Evolutionary conservation across 2,329 filamentous ascomycete species (phyloP), one percentile per base, ranked within the genome.

Genomic region (Xylariomycetidae sp.): DNA sequence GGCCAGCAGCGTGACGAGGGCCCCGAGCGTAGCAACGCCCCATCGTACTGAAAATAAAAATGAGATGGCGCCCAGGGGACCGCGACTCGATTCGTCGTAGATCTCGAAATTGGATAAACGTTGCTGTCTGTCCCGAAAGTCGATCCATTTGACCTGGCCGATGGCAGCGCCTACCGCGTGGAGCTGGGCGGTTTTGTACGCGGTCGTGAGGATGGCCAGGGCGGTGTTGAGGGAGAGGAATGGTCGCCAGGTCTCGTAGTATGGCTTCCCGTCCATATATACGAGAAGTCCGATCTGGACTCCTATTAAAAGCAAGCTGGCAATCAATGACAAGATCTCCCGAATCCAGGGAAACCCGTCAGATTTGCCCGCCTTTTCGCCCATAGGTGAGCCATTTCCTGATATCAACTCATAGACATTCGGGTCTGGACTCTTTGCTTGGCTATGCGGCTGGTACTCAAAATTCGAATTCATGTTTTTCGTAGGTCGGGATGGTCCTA

Each of bases 1-100:
- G 15, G 32, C 29, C 8, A 35, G 15, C 15, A 41, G 10, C 13
- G 31, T 24, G 19, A 38, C 14, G 13, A 41, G 19, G 2, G 39
- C 35, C n/a, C 39, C 39, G 4, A 41, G 13, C 3, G 39, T 41
- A 8, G 32, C 39, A 14, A 41, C 13, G 9, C 35, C 33, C 35
- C 32, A 35, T 31, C 17, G 37, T 6, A 35, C 24, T 13, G 24
- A 29, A 4, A 36, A 15, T 15, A 41, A 4, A n/a, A 41, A 35
- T 10, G 31, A 10, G 10, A 29, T 12, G 2, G 39, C 39, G 3
- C 39, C 35, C 14, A 31, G 32, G 16, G 39, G 39, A 10, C 39
- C 39, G 10, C 39, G 39, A 14, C 35, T 41, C 3, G 39, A 33
- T n/a, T 28, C 32, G 20, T 41, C 39, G 27, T 41, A 41, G 15